Conservation (phyloP, 2,329 filamentous ascomycete genomes). For the Kalmusia sp. region DNA sequence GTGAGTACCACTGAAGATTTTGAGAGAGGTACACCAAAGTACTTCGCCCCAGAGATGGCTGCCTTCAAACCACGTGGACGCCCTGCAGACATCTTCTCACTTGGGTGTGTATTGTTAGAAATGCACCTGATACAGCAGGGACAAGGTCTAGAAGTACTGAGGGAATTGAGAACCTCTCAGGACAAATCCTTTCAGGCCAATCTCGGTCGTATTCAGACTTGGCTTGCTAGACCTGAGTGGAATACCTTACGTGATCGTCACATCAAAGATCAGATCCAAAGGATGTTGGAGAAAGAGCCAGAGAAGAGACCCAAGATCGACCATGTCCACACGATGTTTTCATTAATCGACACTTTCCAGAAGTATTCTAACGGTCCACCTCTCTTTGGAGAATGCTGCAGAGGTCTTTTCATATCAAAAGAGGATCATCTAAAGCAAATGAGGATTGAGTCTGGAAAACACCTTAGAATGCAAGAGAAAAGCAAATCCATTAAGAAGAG, state of each 20-base stretch:
- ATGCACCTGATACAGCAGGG: constrained; percentile 6
- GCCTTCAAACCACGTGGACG: constrained; percentile 17
- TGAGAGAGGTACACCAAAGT: constrained; percentile 30
- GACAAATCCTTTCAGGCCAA: constrained; percentile 14
- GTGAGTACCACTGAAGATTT: constrained; percentile 23
- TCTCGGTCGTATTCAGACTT: neutral
- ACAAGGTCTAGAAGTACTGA: neutral
- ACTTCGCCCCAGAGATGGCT: constrained; percentile 30
- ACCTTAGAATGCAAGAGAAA: too few relatives aligned
- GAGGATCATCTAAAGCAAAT: too few relatives aligned
- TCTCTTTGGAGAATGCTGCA: constrained; percentile 10
- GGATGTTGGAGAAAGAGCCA: constrained; percentile 5
- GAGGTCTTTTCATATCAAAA: neutral
- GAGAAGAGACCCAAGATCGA: neutral
- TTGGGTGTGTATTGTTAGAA: constrained; percentile 28
- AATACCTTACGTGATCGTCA: neutral
- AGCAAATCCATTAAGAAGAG: too few relatives aligned
- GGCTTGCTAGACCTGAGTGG: neutral
- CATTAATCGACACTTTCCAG: neutral
- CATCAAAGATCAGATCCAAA: neutral
- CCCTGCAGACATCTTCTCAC: constrained; percentile 29
- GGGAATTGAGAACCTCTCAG: neutral
- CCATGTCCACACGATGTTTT: neutral
- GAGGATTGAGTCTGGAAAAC: too few relatives aligned
- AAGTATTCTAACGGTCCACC: neutral